A percentile compares a stretch with the other conserved stretches of the same genome.
These are phyloP conservation scores for Oryza brachyantha DNA, from an alignment of 176 grass and related monocot genomes.

Conservation along the genomic window DNA sequence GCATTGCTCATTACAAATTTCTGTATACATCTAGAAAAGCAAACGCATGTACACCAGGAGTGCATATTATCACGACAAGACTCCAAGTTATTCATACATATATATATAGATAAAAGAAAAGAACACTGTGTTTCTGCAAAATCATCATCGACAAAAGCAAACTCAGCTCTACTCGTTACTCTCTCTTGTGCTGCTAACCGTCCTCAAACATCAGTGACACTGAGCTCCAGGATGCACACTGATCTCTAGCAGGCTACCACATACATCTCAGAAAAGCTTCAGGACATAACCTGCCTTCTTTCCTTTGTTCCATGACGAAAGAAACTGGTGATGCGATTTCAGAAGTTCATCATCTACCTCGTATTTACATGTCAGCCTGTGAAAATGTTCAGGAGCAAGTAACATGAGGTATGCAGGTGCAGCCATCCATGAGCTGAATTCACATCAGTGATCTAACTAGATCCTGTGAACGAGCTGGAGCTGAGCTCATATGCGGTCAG, in stretches of 20 bases:
- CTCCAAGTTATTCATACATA: conserved; percentile 37
- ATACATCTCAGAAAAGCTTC: conserved; percentile 2
- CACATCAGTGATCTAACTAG: conserved; percentile 27
- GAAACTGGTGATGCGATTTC: conserved; percentile 8
- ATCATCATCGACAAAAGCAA: conserved; percentile 27
- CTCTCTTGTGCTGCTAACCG: conserved; percentile 10
- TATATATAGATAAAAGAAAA: too few species aligned
- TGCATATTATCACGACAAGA: conserved; percentile 25
- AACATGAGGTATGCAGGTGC: conserved; percentile 5
- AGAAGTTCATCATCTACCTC: background rate
- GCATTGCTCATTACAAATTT: conserved; percentile 18
- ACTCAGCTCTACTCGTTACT: background rate
- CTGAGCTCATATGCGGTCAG: background rate
- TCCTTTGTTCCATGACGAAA: conserved; percentile 2
- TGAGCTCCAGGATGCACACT: conserved; percentile 12
- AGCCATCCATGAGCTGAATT: conserved; percentile 28
- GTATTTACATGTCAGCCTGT: conserved; percentile 39
- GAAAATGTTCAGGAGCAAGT: conserved; percentile 23
- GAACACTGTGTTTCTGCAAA: conserved; percentile 44
- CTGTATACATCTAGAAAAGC: conserved; percentile 26
- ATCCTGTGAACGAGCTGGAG: conserved; percentile 3
- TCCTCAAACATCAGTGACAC: background rate
- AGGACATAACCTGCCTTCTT: conserved; percentile 6
- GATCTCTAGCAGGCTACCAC: background rate
- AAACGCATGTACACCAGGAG: conserved; percentile 22